Evolutionary conservation across 1,284 basidiomycete genomes (phyloP), one percentile per base, ranked within the genome.

Genomic region (Cutaneotrichosporon cyanovorans): DNA sequence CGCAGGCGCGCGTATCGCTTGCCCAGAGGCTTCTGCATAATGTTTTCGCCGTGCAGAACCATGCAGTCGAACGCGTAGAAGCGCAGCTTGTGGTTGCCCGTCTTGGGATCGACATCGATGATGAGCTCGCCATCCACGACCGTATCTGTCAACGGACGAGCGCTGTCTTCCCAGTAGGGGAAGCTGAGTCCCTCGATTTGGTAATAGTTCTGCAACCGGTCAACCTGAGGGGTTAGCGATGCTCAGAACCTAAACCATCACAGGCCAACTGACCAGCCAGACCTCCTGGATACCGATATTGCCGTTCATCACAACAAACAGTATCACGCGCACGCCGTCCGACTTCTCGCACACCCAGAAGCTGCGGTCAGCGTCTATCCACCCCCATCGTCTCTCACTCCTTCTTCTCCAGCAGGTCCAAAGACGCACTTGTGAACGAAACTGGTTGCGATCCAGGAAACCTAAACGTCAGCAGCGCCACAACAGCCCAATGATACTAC

Each of bases 321-420:
- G 79, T 36, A 98, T 76, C 25, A 98, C 88, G 35, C 95, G 81
- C 44, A 97, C 74, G 3, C 95, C 95, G 65, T 99, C 95, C n/a
- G 91, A 95, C 75, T 99, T 99, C 74, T 99, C 95, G 73, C 91
- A 96, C 23, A 99, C 93, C 93, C 93, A 99, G 68, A 87, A 98
- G 68, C 90, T 95, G 60, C 31, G 30, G 31, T 41, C 16, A 40
- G 19, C 18, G 10, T n/a, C 22, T 7, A 42, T 9, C 8, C 18
- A n/a, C 8, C 5, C 6, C 0, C 5, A 4, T 20, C n/a, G 48
- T n/a, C n/a, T n/a, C 80, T 78, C 60, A 90, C 89, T 96, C 88
- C 75, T 84, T 80, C 20, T 73, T 74, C 72, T 93, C 87, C 36
- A 96, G 76, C 62, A 84, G 79, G 9, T 77, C 76, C 35, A 96